A percentile compares a stretch with the other conserved stretches of the same genome.
Evolutionary conservation across 208 protist genomes (phyloP).

Genomic region (Leishmania mexicana): DNA sequence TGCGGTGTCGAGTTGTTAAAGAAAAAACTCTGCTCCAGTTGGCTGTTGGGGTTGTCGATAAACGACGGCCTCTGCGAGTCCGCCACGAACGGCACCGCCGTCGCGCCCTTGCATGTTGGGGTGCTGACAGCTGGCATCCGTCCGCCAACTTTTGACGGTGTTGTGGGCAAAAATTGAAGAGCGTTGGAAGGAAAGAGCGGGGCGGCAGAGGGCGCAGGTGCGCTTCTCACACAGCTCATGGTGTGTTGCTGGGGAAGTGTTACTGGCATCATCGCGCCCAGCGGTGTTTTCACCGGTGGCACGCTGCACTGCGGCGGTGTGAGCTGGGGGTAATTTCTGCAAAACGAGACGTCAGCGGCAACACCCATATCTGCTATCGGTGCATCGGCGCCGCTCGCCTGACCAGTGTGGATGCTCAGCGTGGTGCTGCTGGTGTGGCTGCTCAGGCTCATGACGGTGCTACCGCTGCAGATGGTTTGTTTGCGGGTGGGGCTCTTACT

Average conservation of each 20-base stretch:
- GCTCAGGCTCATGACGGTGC: neutral
- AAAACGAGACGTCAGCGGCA: neutral
- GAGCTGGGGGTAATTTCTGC: neutral
- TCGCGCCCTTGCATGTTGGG: neutral
- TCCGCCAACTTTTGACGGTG: neutral
- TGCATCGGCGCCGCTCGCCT: neutral
- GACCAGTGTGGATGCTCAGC: neutral
- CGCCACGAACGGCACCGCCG: neutral
- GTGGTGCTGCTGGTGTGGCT: neutral
- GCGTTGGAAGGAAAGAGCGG: neutral
- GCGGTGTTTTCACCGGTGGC: neutral
- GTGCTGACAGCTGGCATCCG: neutral
- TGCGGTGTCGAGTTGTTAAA: neutral
- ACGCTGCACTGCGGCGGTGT: neutral
- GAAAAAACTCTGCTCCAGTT: neutral
- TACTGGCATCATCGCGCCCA: neutral
- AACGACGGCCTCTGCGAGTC: neutral
- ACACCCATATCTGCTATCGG: neutral
- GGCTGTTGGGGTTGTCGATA: neutral
- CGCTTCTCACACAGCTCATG: too few species aligned
- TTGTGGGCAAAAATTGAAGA: neutral
- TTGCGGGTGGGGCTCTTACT: neutral
- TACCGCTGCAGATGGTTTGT: neutral
- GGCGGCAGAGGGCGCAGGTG: neutral
- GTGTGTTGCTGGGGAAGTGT: neutral